Conservation (phyloP, 441 rosid species). For the Croton laevigatus region DNA sequence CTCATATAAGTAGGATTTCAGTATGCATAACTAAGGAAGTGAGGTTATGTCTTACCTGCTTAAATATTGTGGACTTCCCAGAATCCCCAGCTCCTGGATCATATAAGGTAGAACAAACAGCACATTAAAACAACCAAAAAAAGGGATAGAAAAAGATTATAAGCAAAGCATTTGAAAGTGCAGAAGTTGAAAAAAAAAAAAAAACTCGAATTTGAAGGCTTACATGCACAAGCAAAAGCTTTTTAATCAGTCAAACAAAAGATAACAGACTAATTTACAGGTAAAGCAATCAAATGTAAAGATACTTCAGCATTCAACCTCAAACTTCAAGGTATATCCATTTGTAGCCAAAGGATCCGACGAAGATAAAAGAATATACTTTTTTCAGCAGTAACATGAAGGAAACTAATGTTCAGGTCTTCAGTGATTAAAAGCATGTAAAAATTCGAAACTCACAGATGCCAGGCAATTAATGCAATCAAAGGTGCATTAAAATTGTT, state of each 20-base stretch:
- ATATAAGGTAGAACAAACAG: constrained; percentile 16
- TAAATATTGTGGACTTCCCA: constrained; percentile 97
- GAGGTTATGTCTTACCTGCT: constrained; percentile 60
- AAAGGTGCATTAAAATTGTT: constrained; percentile 13
- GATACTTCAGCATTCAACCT: too few species aligned
- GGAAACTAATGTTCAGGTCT: background rate
- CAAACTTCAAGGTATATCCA: background rate
- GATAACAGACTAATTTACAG: background rate
- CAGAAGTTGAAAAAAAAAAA: background rate
- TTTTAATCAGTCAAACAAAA: background rate
- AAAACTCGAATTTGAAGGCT: background rate
- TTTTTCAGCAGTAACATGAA: background rate
- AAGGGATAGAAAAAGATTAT: background rate
- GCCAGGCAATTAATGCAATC: background rate
- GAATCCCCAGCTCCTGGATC: constrained; percentile 93
- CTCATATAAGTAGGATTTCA: constrained; percentile 12
- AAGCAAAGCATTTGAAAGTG: background rate
- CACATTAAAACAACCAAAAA: background rate
- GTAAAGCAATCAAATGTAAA: too few species aligned
- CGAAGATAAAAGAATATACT: background rate
- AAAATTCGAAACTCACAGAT: background rate
- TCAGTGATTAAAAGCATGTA: background rate
- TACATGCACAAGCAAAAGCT: background rate
- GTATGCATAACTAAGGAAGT: background rate
- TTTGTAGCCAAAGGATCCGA: background rate